A percentile compares a stretch with the other conserved stretches of the same genome.
Evolutionary conservation across 257 asterid genomes (phyloP).

Genomic region (Gynochthodes officinalis): DNA sequence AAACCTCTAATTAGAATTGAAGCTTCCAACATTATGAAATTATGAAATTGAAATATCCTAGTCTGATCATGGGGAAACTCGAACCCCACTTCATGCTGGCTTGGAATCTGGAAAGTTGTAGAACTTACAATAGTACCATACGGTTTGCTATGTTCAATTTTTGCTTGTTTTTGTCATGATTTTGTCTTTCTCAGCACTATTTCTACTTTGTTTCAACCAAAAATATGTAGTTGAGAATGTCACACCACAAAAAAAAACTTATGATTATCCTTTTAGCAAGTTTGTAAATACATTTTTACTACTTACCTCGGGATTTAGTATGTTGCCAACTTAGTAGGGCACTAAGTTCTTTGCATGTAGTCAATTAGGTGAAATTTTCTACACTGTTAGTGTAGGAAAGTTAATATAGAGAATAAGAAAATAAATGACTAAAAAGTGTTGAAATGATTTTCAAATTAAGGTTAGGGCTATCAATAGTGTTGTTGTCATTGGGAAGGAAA

Average conservation of each 20-base stretch:
- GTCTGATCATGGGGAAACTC: slow-evolving; percentile 15
- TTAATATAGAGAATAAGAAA: too few relatives aligned
- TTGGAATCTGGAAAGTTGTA: slow-evolving; percentile 23
- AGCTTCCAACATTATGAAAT: too few relatives aligned
- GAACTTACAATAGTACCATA: slow-evolving; percentile 14
- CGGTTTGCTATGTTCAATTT: slow-evolving; percentile 11
- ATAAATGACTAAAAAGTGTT: too few relatives aligned
- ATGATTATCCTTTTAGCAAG: slow-evolving; percentile 26
- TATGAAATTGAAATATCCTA: too few relatives aligned
- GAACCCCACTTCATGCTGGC: slow-evolving; percentile 10
- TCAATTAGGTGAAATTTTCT: too few relatives aligned
- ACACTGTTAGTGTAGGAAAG: too few relatives aligned
- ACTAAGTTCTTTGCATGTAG: too few relatives aligned
- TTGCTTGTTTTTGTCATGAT: slow-evolving; percentile 15
- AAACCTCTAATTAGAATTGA: too few relatives aligned
- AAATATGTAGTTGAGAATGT: slow-evolving; percentile 11
- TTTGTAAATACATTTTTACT: too few relatives aligned
- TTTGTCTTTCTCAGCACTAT: slow-evolving; percentile 14
- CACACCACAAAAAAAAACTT: slow-evolving; percentile 13
- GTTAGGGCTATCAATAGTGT: slow-evolving; percentile 23
- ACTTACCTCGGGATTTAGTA: too few relatives aligned
- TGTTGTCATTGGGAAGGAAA: slow-evolving; percentile 8
- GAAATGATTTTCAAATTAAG: too few relatives aligned
- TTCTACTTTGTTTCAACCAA: slow-evolving; percentile 5
- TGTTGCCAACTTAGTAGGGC: too few relatives aligned